A percentile compares a stretch with the other conserved stretches of the same genome.
phyloP scores from a whole-genome alignment of 1,284 basidiomycete genomes.

The Fistulinella cinereoalba region DNA sequence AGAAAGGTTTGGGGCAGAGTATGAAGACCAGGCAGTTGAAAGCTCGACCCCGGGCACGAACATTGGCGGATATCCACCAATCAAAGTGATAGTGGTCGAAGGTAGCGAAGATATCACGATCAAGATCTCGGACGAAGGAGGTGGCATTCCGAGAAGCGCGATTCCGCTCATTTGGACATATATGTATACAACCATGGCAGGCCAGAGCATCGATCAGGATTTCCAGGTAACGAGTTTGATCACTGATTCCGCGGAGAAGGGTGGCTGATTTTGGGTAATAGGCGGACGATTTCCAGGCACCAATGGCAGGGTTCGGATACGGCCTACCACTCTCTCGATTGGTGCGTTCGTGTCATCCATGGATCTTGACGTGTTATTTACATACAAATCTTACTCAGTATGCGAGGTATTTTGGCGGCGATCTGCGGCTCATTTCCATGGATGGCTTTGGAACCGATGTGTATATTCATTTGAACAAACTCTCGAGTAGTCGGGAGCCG shows the following conservation, averaged over 20 bases:
- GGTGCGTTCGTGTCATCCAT: slow-evolving; percentile 45
- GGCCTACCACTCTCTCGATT: slow-evolving; percentile 88
- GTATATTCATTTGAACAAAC: slow-evolving; percentile 85
- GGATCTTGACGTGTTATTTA: slow-evolving; percentile 9
- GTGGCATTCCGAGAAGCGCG: slow-evolving; percentile 91
- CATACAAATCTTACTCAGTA: no score
- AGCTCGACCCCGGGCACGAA: no score
- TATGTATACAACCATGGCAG: slow-evolving; percentile 98
- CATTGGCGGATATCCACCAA: slow-evolving; percentile 69
- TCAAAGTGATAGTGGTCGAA: slow-evolving; percentile 96
- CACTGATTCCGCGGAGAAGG: no score
- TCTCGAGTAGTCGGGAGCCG: slow-evolving; percentile 81
- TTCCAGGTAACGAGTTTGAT: slow-evolving; percentile 91
- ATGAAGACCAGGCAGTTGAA: slow-evolving; percentile 52
- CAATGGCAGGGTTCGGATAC: no score
- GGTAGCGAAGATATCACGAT: slow-evolving; percentile 96
- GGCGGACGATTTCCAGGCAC: no score
- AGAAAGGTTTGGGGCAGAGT: slow-evolving; percentile 85
- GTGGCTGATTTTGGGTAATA: slow-evolving; percentile 98
- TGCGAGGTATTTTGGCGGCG: slow-evolving; percentile 95
- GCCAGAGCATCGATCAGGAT: slow-evolving; percentile 82
- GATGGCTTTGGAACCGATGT: slow-evolving; percentile 94
- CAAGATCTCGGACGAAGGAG: slow-evolving; percentile 96
- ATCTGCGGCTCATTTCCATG: slow-evolving; percentile 96
- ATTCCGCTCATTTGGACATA: slow-evolving; percentile 98